Evolutionary conservation across 1,284 basidiomycete species (phyloP).

Genomic region (Serendipita sp.): DNA sequence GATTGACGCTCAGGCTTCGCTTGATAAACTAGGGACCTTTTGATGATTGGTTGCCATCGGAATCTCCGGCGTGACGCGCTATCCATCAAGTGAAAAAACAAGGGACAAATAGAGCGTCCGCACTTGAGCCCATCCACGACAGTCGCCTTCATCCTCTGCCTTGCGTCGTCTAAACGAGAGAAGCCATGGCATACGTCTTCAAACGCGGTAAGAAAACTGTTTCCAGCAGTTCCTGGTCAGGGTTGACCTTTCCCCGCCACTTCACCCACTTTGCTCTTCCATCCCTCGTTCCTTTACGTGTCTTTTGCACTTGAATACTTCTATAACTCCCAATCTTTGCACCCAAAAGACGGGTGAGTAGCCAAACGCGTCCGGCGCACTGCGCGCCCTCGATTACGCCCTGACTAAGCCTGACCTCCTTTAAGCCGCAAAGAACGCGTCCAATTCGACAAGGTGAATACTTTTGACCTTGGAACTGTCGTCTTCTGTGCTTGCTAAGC

Average conservation of each 20-base stretch:
- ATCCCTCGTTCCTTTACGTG: background rate
- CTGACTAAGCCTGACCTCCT: conserved; percentile 15
- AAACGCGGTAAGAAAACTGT: conserved; percentile 46
- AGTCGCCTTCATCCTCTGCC: background rate
- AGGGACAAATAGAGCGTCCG: background rate
- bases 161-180: background rate
- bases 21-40: too few species aligned
- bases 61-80: too few species aligned
- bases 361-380: conserved; percentile 22
- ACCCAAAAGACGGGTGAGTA: conserved; percentile 46
- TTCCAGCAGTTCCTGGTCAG: conserved; percentile 12
- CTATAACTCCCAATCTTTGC: conserved; percentile 10
- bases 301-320: conserved; percentile 15
- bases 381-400: conserved; percentile 11
- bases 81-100: background rate
- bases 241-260: background rate
- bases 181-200: conserved; percentile 52
- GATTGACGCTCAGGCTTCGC: too few species aligned
- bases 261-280: background rate
- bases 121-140: background rate
- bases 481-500: conserved; percentile 12
- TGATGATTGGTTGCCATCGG: too few species aligned
- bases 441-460: conserved; percentile 68
- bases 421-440: conserved; percentile 70
- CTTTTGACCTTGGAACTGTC: conserved; percentile 9